Evolutionary conservation across 768 basidiomycete species (phyloP).

Genomic region (Pleurotus djamor): DNA sequence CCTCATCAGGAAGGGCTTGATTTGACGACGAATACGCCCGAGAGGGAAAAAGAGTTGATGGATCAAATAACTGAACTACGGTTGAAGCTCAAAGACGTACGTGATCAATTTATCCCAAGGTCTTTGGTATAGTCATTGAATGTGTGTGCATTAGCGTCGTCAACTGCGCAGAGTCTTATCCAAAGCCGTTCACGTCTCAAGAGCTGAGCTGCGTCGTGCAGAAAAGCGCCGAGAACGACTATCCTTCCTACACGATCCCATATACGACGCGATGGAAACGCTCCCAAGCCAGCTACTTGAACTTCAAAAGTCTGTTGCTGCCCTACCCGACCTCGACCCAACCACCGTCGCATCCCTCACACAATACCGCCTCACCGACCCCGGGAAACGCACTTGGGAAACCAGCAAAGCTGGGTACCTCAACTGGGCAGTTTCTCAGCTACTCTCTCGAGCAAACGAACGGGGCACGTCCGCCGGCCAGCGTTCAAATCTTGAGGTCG

Average conservation of each 20-base stretch:
- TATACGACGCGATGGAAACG: slow-evolving; percentile 34
- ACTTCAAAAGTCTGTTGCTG: slow-evolving; percentile 46
- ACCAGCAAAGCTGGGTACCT: slow-evolving; percentile 70
- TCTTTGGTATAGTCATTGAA: slow-evolving; percentile 6
- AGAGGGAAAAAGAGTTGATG: slow-evolving; percentile 58
- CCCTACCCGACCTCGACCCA: slow-evolving; percentile 44
- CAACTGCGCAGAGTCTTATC: slow-evolving; percentile 54
- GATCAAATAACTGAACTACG: slow-evolving; percentile 69
- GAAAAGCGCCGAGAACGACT: slow-evolving; percentile 40
- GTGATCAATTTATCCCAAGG: slow-evolving; percentile 20
- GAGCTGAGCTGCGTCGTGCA: slow-evolving; percentile 43
- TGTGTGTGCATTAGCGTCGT: slow-evolving; percentile 51
- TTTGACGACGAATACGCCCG: slow-evolving; percentile 49
- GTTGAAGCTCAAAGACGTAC: slow-evolving; percentile 65
- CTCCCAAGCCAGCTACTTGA: slow-evolving; percentile 37
- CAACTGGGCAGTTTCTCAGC: slow-evolving; percentile 69
- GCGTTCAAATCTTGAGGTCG: slow-evolving; percentile 18
- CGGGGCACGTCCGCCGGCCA: slow-evolving; percentile 14
- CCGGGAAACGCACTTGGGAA: slow-evolving; percentile 79
- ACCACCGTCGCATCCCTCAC: slow-evolving; percentile 33
- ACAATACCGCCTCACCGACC: slow-evolving; percentile 39
- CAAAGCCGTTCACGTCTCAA: slow-evolving; percentile 48
- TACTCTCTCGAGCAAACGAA: slow-evolving; percentile 33
- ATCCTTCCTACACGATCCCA: slow-evolving; percentile 35
- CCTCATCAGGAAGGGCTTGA: slow-evolving; percentile 77